Evolutionary conservation across 1,284 basidiomycete species (phyloP).

Genomic region (Anthracocystis panici-leucophaei): DNA sequence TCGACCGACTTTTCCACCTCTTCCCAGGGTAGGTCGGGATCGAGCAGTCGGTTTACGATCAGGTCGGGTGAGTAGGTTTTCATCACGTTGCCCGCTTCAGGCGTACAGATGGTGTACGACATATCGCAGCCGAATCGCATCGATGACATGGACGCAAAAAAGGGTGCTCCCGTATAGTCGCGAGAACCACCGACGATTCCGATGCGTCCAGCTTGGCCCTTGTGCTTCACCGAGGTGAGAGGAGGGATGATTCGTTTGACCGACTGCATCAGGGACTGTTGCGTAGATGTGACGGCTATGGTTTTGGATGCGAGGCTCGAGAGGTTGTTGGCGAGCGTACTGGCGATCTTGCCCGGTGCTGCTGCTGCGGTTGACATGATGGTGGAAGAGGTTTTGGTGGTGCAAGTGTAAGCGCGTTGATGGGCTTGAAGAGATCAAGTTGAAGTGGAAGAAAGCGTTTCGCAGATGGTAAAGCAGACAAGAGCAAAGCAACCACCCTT

Average conservation of each 20-base stretch:
- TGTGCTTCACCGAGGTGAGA: slow-evolving; percentile 85
- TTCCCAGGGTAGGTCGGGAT: slow-evolving; percentile 35
- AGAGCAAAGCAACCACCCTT: too few species aligned
- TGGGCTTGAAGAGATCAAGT: not conserved
- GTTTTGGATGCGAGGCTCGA: slow-evolving; percentile 18
- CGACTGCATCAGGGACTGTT: slow-evolving; percentile 28
- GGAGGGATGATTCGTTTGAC: slow-evolving; percentile 85
- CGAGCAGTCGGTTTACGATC: slow-evolving; percentile 92
- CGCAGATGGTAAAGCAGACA: too few species aligned
- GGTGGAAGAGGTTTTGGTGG: not conserved
- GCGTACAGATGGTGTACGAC: slow-evolving; percentile 96
- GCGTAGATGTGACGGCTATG: slow-evolving; percentile 7
- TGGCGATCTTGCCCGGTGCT: slow-evolving; percentile 22
- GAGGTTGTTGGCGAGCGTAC: slow-evolving; percentile 14
- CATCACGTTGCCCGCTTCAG: slow-evolving; percentile 85
- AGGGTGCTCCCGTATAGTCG: slow-evolving; percentile 97
- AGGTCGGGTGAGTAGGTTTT: slow-evolving; percentile 94
- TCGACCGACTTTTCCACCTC: slow-evolving; percentile 76
- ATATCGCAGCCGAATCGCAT: slow-evolving; percentile 80
- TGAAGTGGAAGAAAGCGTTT: not conserved
- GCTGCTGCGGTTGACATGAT: slow-evolving; percentile 28
- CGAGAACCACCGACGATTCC: slow-evolving; percentile 92
- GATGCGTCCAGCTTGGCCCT: slow-evolving; percentile 95
- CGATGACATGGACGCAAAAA: slow-evolving; percentile 72
- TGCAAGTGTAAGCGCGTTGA: not conserved